Base-by-base conservation (phyloP, 805 yeast species). In the Candida ortonii region DNA sequence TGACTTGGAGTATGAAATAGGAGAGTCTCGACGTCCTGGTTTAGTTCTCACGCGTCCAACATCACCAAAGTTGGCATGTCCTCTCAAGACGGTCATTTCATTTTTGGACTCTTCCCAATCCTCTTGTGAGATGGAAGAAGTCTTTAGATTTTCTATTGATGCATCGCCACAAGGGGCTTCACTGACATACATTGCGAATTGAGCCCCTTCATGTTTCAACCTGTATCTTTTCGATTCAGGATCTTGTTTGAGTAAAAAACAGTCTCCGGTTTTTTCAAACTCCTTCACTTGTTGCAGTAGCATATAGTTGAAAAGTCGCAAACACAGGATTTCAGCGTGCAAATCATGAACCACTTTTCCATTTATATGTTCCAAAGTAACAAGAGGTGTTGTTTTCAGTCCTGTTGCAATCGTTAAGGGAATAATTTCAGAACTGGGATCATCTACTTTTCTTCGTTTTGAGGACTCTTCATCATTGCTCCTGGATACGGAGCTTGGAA, bases 101-200 rank as follows among this genome's bases (percentile, higher is more conserved):
- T 22, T 30, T 7, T 31, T 28, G 2, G 16, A 50, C 34, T 12
- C 25, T 30, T 36, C 40, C 57, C 57, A 44, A 9, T 41, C 13
- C 1, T 31, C 37, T 21, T 36, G 38, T 34, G 38, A 46, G 33
- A 32, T 33, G 10, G 47, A 30, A 11, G 52, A 43, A 3, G 62
- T 39, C 16, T 55, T 50, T 1, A 60, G 24, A n/a, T 58, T 45
- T 19, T 68, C 70, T 76, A 87, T 73, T 5, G 94, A 81, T 1
- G 85, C 79, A 55, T 89, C 97, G 1, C 97, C 97, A 63, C 97
- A 89, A 0, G 97, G 97, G 0, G 80, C 67, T 42, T 84, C 93
- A 8, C 89, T 76, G 5, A 84, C 63, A 41, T 76, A 80, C 43
- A 87, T 53, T 0, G 78, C 80, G 35, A 87, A 57, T 30, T 65